These are phyloP conservation scores for Yamadazyma sp. DNA, from an alignment of 805 yeast genomes.

Conservation along the genomic window DNA sequence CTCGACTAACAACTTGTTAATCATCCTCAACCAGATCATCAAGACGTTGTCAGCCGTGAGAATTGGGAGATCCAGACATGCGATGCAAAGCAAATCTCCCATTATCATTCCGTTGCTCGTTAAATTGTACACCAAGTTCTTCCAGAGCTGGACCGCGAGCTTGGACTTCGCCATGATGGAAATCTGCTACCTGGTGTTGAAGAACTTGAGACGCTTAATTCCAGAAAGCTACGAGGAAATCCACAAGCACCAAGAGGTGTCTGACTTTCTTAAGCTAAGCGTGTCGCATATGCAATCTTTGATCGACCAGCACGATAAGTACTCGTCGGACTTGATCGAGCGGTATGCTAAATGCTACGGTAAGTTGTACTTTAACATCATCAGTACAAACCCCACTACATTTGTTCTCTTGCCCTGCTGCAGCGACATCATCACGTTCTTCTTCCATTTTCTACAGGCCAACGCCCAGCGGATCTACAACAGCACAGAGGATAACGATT, in stretches of 20 bases:
- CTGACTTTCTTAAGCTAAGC: constrained; percentile 58
- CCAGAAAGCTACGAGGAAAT: constrained; percentile 76
- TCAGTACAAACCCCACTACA: constrained; percentile 61
- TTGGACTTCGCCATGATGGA: constrained; percentile 59
- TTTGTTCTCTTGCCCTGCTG: constrained; percentile 69
- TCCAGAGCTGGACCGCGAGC: constrained; percentile 59
- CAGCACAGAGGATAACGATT: constrained; percentile 54
- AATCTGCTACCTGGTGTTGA: constrained; percentile 74
- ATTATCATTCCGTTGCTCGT: constrained; percentile 58
- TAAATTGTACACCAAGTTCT: constrained; percentile 57
- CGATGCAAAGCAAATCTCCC: constrained; percentile 72
- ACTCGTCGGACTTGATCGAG: constrained; percentile 52
- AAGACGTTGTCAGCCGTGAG: constrained; percentile 73
- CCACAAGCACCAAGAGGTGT: constrained; percentile 55
- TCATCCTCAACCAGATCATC: constrained; percentile 73
- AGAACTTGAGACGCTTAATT: constrained; percentile 63
- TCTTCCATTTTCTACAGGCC: constrained; percentile 58
- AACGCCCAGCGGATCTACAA: constrained; percentile 67
- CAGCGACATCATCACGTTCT: constrained; percentile 57
- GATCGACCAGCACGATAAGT: constrained; percentile 51
- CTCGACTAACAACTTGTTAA: constrained; percentile 59
- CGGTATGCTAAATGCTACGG: constrained; percentile 73
- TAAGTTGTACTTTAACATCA: constrained; percentile 65
- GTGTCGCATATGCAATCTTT: constrained; percentile 61
- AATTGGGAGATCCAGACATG: constrained; percentile 79